Evolutionary conservation across 352 stramenopile species (phyloP).

Genomic region (Pseudoperonospora humuli): DNA sequence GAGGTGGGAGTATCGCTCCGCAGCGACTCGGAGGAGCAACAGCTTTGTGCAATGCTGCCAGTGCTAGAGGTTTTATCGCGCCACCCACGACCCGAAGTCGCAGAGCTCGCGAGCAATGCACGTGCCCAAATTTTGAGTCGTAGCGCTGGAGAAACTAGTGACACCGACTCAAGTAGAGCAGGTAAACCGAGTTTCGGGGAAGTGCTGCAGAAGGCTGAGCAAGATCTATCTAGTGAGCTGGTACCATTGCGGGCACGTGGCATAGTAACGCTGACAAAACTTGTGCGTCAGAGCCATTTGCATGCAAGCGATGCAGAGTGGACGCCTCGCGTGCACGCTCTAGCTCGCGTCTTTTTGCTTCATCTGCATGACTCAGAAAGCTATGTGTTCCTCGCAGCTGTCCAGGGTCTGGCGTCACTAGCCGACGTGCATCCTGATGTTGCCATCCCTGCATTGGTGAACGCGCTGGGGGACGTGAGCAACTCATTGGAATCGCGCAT

Average conservation of each 20-base stretch:
- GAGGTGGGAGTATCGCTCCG: constrained; percentile 50
- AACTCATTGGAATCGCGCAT: constrained; percentile 63
- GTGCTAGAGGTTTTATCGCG: constrained; percentile 52
- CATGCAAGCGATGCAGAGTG: constrained; percentile 36
- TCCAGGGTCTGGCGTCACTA: constrained; percentile 62
- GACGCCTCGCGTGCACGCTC: constrained; percentile 37
- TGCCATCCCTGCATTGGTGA: constrained; percentile 60
- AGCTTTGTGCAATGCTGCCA: constrained; percentile 53
- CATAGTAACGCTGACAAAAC: constrained; percentile 65
- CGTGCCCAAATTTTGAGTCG: constrained; percentile 61
- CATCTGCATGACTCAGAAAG: constrained; percentile 68
- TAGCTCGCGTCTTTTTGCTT: constrained; percentile 51
- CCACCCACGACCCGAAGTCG: constrained; percentile 49
- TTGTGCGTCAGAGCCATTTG: constrained; percentile 51
- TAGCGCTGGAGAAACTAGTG: constrained; percentile 1
- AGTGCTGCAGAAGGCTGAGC: constrained; percentile 38
- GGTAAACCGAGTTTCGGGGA: constrained; percentile 46
- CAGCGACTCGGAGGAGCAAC: constrained; percentile 41
- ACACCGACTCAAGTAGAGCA: not conserved
- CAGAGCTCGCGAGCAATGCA: constrained; percentile 59
- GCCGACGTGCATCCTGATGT: constrained; percentile 51
- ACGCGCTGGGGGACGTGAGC: constrained; percentile 31
- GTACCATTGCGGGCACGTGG: constrained; percentile 69
- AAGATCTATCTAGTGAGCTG: constrained; percentile 52
- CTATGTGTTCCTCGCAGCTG: constrained; percentile 78